Evolutionary conservation across 805 yeast genomes (phyloP), one percentile per base, ranked within the genome.

Genomic region (Metschnikowia cubensis): DNA sequence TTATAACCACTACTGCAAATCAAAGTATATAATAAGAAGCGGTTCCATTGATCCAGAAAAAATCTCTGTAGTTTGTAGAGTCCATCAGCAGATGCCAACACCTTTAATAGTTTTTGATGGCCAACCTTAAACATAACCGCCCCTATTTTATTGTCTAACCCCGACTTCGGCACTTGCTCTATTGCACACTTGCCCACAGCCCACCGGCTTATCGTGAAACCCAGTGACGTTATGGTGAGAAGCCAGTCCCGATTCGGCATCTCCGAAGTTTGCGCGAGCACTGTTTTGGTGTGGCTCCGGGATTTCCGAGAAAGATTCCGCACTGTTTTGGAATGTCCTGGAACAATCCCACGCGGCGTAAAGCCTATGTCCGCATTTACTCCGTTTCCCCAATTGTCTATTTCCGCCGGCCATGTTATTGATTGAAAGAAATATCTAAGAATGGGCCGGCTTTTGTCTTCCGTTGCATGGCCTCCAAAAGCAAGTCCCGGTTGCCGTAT

Each of bases 261-360:
- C 40, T 22, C 46, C 46, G 34, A 34, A 34, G 25, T 17, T 25
- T 31, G 46, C 46, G 46, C 40, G n/a, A 36, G 42, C 10, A 21
- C 32, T 38, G 32, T 38, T 33, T 21, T n/a, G 32, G 21, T 42
- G 38, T 42, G 46, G 40, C 46, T 22, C 22, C 32, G 33, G 36
- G 33, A 13, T 13, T 13, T 33, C 45, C 46, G 25, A 18, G 36
- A 22, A 20, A 21, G 31, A 14, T 42, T 17, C 35, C 45, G 39
- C 46, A 43, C 46, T 43, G 22, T 35, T 43, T 43, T 43, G 46
- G 46, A 43, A 43, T 35, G 25, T 43, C 40, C 33, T 43, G 40
- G 46, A 43, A 43, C 39, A 43, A 42, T 33, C 45, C 18, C 35
- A 40, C 43, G 20, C 38, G 18, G 38, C 39, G 46, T 20, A 35